Evolutionary conservation across 208 protist genomes (phyloP).

Genomic region (Leishmania turanica): DNA sequence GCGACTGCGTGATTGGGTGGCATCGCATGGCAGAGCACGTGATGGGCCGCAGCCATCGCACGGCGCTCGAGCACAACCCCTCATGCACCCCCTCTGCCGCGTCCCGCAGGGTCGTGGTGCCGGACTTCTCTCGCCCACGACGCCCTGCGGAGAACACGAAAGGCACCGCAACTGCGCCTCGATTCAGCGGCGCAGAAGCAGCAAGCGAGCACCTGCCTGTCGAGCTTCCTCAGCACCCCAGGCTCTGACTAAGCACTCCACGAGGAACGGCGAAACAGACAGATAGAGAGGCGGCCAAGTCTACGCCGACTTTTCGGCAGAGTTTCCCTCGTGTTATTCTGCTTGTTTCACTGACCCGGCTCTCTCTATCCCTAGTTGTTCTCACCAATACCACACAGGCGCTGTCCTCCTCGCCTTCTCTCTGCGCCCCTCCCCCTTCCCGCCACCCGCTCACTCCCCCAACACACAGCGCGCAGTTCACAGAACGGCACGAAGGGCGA

Average conservation of each 20-base stretch:
- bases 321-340: neutral
- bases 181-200: neutral
- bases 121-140: conserved; percentile 34
- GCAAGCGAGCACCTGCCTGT: neutral
- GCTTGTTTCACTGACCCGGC: neutral
- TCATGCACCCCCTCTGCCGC: conserved; percentile 35
- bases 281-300: no score
- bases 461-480: neutral
- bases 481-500: neutral
- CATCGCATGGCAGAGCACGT: conserved; percentile 77
- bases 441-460: neutral
- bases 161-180: neutral
- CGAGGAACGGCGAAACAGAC: neutral
- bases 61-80: conserved; percentile 36
- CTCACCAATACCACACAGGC: neutral
- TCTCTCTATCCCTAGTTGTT: neutral
- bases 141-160: conserved; percentile 4
- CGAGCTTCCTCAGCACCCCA: neutral
- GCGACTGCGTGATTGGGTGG: conserved; percentile 73
- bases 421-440: neutral
- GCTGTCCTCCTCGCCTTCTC: neutral
- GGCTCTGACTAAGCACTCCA: neutral
- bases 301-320: no score
- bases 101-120: conserved; percentile 24
- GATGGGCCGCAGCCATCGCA: conserved; percentile 52